Percentiles rank a stretch among this genome's conserved stretches.
Conservation (phyloP, 2,329 filamentous ascomycete species). For the Curvularia sp. region DNA sequence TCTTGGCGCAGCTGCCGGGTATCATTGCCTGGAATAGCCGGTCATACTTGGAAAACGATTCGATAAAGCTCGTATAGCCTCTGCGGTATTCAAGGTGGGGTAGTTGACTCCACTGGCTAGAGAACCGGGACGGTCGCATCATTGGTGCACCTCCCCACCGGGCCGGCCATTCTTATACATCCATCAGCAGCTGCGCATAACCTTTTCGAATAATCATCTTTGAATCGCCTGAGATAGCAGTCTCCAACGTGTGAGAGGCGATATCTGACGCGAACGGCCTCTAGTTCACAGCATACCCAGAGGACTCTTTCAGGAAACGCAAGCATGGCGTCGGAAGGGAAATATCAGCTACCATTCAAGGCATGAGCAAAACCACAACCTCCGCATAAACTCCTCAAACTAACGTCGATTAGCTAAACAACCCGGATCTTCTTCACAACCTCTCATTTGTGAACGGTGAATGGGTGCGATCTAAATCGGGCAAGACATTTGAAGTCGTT, state of each 20-base stretch:
- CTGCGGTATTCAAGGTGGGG: constrained; percentile 29
- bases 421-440: constrained; percentile 61
- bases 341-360: constrained; percentile 54
- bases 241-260: not conserved
- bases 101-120: constrained; percentile 1
- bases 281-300: not conserved
- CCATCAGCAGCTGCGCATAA: not conserved
- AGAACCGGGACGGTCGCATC: not conserved
- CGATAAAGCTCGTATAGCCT: constrained; percentile 6
- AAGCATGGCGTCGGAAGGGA: constrained; percentile 36
- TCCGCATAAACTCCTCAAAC: not conserved
- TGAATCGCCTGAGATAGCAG: not conserved
- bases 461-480: constrained; percentile 64
- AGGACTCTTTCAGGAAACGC: not conserved
- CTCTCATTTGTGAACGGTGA: constrained; percentile 62
- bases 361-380: constrained; percentile 28
- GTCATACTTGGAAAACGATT: constrained; percentile 10
- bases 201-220: not conserved
- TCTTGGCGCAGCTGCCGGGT: constrained; percentile 3
- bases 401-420: constrained; percentile 56
- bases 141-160: not conserved
- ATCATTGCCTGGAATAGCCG: constrained; percentile 16
- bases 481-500: constrained; percentile 64
- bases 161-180: not conserved
- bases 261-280: not conserved